Conservation (phyloP, 2,329 filamentous ascomycete genomes). For the Xylariaceae sp. region DNA sequence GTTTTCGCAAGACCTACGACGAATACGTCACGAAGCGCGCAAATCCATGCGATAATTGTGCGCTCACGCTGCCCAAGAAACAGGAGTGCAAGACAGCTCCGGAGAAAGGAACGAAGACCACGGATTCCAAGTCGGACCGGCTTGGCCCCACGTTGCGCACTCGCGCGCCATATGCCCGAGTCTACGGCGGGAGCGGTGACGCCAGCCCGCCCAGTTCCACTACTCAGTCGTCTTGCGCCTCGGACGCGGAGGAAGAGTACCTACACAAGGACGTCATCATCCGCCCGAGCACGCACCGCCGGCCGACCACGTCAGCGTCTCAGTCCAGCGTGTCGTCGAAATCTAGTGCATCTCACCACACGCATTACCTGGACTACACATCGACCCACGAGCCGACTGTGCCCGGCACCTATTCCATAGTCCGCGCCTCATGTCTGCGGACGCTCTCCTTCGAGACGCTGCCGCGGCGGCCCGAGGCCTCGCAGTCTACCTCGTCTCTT, state of each 20-base stretch:
- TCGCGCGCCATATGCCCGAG: slow-evolving; percentile 51
- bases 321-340: slow-evolving; percentile 46
- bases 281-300: slow-evolving; percentile 30
- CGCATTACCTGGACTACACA: slow-evolving; percentile 60
- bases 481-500: slow-evolving; percentile 24
- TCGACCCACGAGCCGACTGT: slow-evolving; percentile 59
- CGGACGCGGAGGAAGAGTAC: slow-evolving; percentile 42
- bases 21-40: slow-evolving; percentile 57
- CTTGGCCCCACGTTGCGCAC: slow-evolving; percentile 53
- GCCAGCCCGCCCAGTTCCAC: slow-evolving; percentile 46
- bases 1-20: slow-evolving; percentile 56
- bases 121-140: slow-evolving; percentile 27
- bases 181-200: slow-evolving; percentile 39
- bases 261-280: slow-evolving; percentile 13
- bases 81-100: slow-evolving; percentile 24
- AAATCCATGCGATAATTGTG: slow-evolving; percentile 61
- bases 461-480: slow-evolving; percentile 42
- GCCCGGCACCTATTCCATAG: slow-evolving; percentile 56
- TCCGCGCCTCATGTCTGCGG: slow-evolving; percentile 58
- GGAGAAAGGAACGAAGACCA: slow-evolving; percentile 9
- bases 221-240: slow-evolving; percentile 37
- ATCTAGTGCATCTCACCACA: slow-evolving; percentile 44
- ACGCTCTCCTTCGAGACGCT: slow-evolving; percentile 61
- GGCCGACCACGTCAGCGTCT: slow-evolving; percentile 39
- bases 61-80: slow-evolving; percentile 53